Evolutionary conservation across 352 stramenopile species (phyloP).

Genomic region (Lagenidium sp.): DNA sequence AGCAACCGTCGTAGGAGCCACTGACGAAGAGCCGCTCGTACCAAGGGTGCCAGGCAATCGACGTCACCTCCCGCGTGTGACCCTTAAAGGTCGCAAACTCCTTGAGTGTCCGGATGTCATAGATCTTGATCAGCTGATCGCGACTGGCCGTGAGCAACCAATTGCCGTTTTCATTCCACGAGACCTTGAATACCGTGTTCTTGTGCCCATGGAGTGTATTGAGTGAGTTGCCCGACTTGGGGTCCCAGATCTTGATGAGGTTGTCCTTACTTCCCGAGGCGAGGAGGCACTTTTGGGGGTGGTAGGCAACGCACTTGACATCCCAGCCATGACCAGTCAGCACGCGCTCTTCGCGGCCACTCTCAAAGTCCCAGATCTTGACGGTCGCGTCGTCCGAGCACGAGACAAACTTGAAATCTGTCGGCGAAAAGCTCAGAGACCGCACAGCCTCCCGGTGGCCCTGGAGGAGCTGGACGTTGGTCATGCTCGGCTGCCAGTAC

Average conservation of each 20-base stretch:
- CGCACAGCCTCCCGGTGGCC: constrained; percentile 89
- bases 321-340: constrained; percentile 97
- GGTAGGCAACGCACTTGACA: constrained; percentile 96
- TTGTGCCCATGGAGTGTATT: constrained; percentile 97
- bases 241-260: constrained; percentile 98
- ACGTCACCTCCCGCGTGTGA: constrained; percentile 95
- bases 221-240: constrained; percentile 85
- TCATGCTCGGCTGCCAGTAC: constrained; percentile 90
- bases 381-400: constrained; percentile 96
- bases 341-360: constrained; percentile 88
- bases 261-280: constrained; percentile 96
- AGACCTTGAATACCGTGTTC: constrained; percentile 96
- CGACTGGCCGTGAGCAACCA: constrained; percentile 95
- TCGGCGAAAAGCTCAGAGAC: constrained; percentile 93
- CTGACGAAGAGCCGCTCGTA: constrained; percentile 95
- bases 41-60: constrained; percentile 95
- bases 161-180: constrained; percentile 98
- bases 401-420: constrained; percentile 97
- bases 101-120: constrained; percentile 97
- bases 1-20: constrained; percentile 94
- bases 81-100: constrained; percentile 92
- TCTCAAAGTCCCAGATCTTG: constrained; percentile 90
- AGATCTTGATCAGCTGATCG: constrained; percentile 98
- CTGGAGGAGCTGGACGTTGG: constrained; percentile 79
- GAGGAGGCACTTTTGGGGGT: constrained; percentile 92